These are phyloP conservation scores for Insectozyma bohioensis DNA, from an alignment of 1,139 yeast genomes.

Conservation along the genomic window DNA sequence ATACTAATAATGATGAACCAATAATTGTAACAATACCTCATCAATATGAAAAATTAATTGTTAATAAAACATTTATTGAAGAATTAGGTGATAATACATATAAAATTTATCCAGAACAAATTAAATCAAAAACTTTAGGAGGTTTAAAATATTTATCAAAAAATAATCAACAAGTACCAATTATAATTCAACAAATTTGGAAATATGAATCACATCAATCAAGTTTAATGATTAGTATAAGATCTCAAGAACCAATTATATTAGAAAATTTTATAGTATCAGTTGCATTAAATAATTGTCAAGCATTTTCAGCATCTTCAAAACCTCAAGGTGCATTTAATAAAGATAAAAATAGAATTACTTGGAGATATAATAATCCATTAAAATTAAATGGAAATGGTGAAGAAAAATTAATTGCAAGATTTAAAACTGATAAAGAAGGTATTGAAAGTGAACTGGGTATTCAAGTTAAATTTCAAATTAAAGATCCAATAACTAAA, in stretches of 20 bases:
- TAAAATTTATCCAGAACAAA: slow-evolving; percentile 34
- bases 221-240: slow-evolving; percentile 73
- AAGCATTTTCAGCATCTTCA: slow-evolving; percentile 72
- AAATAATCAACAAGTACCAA: slow-evolving; percentile 71
- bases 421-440: slow-evolving; percentile 62
- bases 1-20: no score
- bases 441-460: slow-evolving; percentile 73
- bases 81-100: slow-evolving; percentile 30
- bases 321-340: slow-evolving; percentile 90
- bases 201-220: slow-evolving; percentile 83
- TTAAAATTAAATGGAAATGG: slow-evolving; percentile 33
- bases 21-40: slow-evolving; percentile 32
- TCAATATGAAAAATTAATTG: slow-evolving; percentile 33
- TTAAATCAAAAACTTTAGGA: slow-evolving; percentile 62
- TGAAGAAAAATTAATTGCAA: slow-evolving; percentile 67
- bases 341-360: slow-evolving; percentile 77
- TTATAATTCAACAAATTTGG: slow-evolving; percentile 81
- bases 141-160: slow-evolving; percentile 64
- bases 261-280: slow-evolving; percentile 67
- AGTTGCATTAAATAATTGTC: slow-evolving; percentile 51
- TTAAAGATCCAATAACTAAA: slow-evolving; percentile 28
- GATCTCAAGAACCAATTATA: slow-evolving; percentile 44
- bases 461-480: slow-evolving; percentile 60
- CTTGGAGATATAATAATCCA: slow-evolving; percentile 70
- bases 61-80: slow-evolving; percentile 44